A percentile compares a stretch with the other conserved stretches of the same genome.
Conservation (phyloP, 352 stramenopile genomes). For the Pythium sukuiense region DNA sequence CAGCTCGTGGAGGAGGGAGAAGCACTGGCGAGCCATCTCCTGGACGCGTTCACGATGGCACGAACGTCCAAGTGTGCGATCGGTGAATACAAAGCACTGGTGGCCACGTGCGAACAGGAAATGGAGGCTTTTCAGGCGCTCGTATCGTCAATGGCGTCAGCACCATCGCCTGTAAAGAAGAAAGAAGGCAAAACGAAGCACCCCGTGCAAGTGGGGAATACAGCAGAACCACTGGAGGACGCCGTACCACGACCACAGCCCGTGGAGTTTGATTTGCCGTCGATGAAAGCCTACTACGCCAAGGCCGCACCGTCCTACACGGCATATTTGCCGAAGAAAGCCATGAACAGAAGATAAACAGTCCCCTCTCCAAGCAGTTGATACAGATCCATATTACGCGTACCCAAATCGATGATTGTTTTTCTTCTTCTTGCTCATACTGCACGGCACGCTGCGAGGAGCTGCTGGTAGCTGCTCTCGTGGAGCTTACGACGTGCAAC, state of each 20-base stretch:
- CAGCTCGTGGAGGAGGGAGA: constrained; percentile 51
- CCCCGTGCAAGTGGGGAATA: background rate
- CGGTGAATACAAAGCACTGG: constrained; percentile 46
- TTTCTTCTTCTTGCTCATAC: constrained; percentile 13
- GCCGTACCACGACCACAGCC: background rate
- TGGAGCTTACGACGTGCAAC: constrained; percentile 68
- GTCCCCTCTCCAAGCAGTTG: background rate
- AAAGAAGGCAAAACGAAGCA: background rate
- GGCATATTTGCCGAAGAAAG: constrained; percentile 42
- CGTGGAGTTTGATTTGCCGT: constrained; percentile 54
- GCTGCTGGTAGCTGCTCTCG: constrained; percentile 60
- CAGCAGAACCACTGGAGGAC: background rate
- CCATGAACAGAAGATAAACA: constrained; percentile 4
- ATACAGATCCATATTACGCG: constrained; percentile 6
- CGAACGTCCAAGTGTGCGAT: constrained; percentile 34
- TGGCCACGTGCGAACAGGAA: constrained; percentile 40
- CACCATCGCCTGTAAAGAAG: constrained; percentile 16
- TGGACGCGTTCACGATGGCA: constrained; percentile 42
- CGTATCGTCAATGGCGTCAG: constrained; percentile 27
- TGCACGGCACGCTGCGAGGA: constrained; percentile 40
- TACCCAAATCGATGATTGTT: background rate
- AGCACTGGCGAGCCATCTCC: constrained; percentile 36
- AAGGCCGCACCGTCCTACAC: constrained; percentile 60
- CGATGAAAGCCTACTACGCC: constrained; percentile 68
- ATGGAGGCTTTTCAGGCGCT: constrained; percentile 43